Percentiles rank a stretch among this genome's conserved stretches.
phyloP scores from a whole-genome alignment of 345 rosid species.

The Eucalyptus melliodora region DNA sequence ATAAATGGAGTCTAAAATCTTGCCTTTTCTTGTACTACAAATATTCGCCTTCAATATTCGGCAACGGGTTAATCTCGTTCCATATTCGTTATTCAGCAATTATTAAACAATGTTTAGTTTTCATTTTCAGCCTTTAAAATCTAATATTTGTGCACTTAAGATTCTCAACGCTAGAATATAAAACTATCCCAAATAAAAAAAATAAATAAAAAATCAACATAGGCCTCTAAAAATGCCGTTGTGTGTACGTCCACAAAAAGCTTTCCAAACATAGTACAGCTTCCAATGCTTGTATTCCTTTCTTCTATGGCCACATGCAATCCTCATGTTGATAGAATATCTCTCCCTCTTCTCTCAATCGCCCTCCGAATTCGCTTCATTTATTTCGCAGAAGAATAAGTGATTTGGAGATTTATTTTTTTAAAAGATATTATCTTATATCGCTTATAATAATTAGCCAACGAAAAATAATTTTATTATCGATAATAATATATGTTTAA shows the following conservation, averaged over 20 bases:
- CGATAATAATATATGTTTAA: too few species aligned
- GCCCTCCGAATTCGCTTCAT: too few species aligned
- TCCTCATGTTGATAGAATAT: not conserved
- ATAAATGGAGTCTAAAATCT: too few species aligned
- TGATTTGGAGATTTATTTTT: too few species aligned
- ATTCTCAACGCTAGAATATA: not conserved
- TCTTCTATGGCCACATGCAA: not conserved
- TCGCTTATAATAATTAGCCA: not conserved
- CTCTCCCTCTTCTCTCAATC: not conserved
- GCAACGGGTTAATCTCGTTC: not conserved
- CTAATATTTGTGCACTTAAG: not conserved
- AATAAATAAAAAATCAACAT: too few species aligned
- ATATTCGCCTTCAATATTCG: not conserved
- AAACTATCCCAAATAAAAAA: too few species aligned
- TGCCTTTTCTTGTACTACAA: too few species aligned
- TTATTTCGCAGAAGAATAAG: too few species aligned
- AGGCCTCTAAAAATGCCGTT: not conserved
- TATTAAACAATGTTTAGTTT: not conserved
- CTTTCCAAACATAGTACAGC: not conserved
- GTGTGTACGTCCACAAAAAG: not conserved
- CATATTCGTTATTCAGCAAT: not conserved
- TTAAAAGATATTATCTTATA: too few species aligned
- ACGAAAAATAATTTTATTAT: too few species aligned
- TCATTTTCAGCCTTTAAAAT: not conserved
- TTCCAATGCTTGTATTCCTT: not conserved